A percentile compares a stretch with the other conserved stretches of the same genome.
Evolutionary conservation across 75 land plant species (phyloP).

Genomic region (Chamaecyparis obtusa): DNA sequence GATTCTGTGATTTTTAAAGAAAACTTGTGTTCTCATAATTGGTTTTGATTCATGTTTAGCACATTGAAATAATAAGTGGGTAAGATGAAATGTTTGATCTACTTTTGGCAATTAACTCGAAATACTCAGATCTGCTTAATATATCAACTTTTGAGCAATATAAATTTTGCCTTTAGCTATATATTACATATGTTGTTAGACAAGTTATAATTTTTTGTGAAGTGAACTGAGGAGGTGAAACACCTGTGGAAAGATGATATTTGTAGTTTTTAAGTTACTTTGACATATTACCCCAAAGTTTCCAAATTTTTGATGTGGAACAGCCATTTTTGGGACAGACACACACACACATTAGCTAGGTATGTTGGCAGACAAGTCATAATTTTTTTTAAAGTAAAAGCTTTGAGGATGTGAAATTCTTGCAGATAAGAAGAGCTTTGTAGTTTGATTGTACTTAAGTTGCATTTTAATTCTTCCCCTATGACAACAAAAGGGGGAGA

Average conservation of each 20-base stretch:
- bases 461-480: neutral
- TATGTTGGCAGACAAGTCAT: neutral
- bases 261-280: too few species aligned
- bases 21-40: neutral
- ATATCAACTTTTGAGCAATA: neutral
- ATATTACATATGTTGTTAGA: neutral
- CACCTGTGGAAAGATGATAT: too few species aligned
- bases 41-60: constrained; percentile 4
- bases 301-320: too few species aligned
- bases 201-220: neutral
- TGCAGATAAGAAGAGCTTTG: neutral
- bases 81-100: neutral
- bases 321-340: too few species aligned
- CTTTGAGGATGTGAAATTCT: neutral
- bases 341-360: neutral
- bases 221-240: too few species aligned
- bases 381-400: neutral
- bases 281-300: too few species aligned
- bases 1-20: neutral
- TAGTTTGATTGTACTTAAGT: neutral
- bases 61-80: neutral
- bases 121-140: neutral
- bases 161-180: neutral
- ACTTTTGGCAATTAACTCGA: neutral
- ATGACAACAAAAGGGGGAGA: neutral